Base-by-base conservation (phyloP, 2,329 filamentous ascomycete species). In the Aureobasidium sp. region DNA sequence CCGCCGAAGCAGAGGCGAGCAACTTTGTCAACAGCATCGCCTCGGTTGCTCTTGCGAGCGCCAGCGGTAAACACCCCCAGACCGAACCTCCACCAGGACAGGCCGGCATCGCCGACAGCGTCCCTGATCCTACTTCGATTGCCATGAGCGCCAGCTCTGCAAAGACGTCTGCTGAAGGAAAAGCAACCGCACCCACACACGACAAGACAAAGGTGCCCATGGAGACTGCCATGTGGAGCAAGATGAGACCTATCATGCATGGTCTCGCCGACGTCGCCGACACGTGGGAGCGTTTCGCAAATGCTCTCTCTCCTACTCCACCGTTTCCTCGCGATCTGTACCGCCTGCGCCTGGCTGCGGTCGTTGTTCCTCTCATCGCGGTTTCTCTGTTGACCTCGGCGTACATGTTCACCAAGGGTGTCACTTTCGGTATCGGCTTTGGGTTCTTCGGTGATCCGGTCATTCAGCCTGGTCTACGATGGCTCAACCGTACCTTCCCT, bases 131-230 rank as follows among this genome's bases (percentile, higher is more conserved):
- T 1, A 84, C 82, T 7, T 76, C 80, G 27, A 72, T 86, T 9
- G 82, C 81, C n/a, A 71, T 78, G 14, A 73, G 76, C 39, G 80
- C 82, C 11, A 80, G 80, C 17, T 78, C 84, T 70, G 82, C 84
- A 25, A 79, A 82, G 63, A 76, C 78, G 12, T 78, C 77, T 20
- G 79, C 80, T 6, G 68, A 74, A 59, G 87, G 87, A 1, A 76
- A 74, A 0, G 77, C 80, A 8, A 75, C 82, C 0, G 71, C 73
- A 11, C 70, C 77, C 0, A 74, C 81, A 11, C 82, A 90, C 62
- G 88, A 93, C 74, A 90, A 90, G 73, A 89, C 89, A 5, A 91
- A 90, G 71, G 82, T 88, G 31, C 89, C 89, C 0, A 87, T 93
- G 75, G 87, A 89, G 65, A 84, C 84, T 5, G 85, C 86, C 0